phyloP scores from a whole-genome alignment of 176 grass and related monocot genomes.

The Aegilops bicornis region DNA sequence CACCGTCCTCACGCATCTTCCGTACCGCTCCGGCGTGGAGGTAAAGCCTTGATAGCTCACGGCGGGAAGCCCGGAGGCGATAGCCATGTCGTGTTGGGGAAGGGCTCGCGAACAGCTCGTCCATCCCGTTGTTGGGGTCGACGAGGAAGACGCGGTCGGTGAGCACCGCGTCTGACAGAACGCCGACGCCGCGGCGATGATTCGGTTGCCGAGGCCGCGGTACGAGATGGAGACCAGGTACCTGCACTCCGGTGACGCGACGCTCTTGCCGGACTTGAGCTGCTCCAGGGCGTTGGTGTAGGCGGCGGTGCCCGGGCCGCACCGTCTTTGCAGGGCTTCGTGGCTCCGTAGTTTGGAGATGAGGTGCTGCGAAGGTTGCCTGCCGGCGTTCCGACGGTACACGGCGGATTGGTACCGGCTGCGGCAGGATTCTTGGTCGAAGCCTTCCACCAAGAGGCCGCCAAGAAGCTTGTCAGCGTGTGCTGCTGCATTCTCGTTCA shows the following conservation, averaged over 20 bases:
- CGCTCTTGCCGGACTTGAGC: background rate
- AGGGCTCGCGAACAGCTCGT: slow-evolving; percentile 63
- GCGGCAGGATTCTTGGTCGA: slow-evolving; percentile 34
- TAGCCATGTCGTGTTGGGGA: slow-evolving; percentile 53
- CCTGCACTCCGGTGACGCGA: slow-evolving; percentile 15
- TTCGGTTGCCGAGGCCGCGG: slow-evolving; percentile 48
- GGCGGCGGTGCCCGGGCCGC: slow-evolving; percentile 37
- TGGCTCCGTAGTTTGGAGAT: slow-evolving; percentile 20
- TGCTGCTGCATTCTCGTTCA: no score
- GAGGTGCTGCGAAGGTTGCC: slow-evolving; percentile 10
- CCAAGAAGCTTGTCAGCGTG: slow-evolving; percentile 21
- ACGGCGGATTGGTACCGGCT: slow-evolving; percentile 40
- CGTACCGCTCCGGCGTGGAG: background rate
- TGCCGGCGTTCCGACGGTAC: slow-evolving; percentile 8
- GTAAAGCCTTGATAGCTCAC: background rate
- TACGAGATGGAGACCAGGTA: slow-evolving; percentile 26
- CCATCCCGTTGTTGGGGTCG: slow-evolving; percentile 18
- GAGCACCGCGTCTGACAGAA: slow-evolving; percentile 55
- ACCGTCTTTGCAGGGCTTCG: slow-evolving; percentile 35
- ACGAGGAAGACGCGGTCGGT: slow-evolving; percentile 44
- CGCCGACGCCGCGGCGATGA: slow-evolving; percentile 35
- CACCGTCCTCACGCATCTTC: background rate
- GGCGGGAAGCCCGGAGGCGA: slow-evolving; percentile 52
- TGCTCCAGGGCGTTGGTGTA: background rate
- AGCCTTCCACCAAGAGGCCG: slow-evolving; percentile 19